Evolutionary conservation across 495 filamentous ascomycete species (phyloP), one percentile per base, ranked within the genome.

Genomic region (Xylaria nigripes): DNA sequence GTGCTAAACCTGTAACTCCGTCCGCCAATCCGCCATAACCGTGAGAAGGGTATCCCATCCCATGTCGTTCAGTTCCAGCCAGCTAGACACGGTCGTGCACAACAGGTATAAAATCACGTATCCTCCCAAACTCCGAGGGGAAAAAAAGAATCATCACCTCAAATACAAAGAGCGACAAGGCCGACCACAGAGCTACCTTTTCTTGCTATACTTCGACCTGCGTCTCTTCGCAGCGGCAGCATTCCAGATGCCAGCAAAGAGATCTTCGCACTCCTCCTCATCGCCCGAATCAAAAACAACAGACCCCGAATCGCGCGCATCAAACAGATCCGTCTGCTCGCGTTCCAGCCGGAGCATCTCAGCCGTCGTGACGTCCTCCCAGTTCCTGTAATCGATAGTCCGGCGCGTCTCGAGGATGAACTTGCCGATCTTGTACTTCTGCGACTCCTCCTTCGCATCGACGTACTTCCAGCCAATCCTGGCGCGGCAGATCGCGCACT

Each of bases 401-500:
- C 86, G 76, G 65, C 83, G 83, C 29, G 85, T 90, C 72, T 97
- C 92, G 32, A 97, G 67, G n/a, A 97, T 96, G 61, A 91, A 96
- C 67, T 95, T 96, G 25, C 92, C 92, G 25, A 96, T 83, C 67
- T 97, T 97, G 71, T 97, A 97, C 50, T 79, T 77, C 67, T 97
- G 92, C 36, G 74, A 76, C 56, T 84, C 76, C 61, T 96, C 87
- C 49, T 86, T 83, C 0, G 92, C 92, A 41, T 82, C 82, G 48
- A 96, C 78, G 65, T 97, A 97, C 68, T 96, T 96, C 92, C 92
- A 97, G 9, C 92, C 92, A 16, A 97, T 65, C 40, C 86, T 80
- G 41, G 68, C 80, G 4, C 76, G 77, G 64, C 92, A 86, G n/a
- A 66, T 76, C 9, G 48, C 54, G 54, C 78, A 81, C 47, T 48